Percentiles rank a stretch among this genome's conserved stretches.
Conservation (phyloP, 345 rosid species). For the Clarkia xantiana region DNA sequence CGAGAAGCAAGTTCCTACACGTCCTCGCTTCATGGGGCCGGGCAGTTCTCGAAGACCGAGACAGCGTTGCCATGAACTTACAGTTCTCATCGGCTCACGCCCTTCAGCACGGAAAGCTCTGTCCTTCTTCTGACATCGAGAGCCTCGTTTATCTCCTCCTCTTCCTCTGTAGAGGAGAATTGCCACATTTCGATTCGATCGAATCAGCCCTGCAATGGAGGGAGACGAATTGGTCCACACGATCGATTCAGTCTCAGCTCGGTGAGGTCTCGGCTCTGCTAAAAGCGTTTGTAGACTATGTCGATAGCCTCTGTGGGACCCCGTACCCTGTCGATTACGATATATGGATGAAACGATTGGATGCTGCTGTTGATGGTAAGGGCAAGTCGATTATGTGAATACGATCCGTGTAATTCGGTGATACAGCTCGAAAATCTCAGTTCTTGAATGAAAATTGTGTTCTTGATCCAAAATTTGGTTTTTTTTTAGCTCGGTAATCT, state of each 20-base stretch:
- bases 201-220: conserved; percentile 63
- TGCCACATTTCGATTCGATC: conserved; percentile 42
- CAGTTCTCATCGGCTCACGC: conserved; percentile 54
- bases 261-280: conserved; percentile 41
- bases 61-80: conserved; percentile 42
- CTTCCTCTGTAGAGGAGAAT: conserved; percentile 35
- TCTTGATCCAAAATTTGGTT: neutral
- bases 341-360: conserved; percentile 43
- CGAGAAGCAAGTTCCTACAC: conserved; percentile 12
- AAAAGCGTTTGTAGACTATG: conserved; percentile 61
- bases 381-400: conserved; percentile 34
- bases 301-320: conserved; percentile 56
- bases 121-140: conserved; percentile 56
- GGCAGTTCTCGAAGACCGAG: conserved; percentile 52
- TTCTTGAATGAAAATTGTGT: neutral
- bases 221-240: conserved; percentile 44
- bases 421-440: too few relatives aligned
- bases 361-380: conserved; percentile 33
- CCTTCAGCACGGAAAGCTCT: conserved; percentile 49
- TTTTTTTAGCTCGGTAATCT: neutral
- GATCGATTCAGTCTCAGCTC: conserved; percentile 41
- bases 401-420: too few relatives aligned
- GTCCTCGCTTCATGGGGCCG: conserved; percentile 46
- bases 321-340: conserved; percentile 53
- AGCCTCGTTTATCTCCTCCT: conserved; percentile 41